These are phyloP conservation scores for Pisolithus tinctorius DNA, from an alignment of 768 basidiomycete genomes.

Conservation along the genomic window DNA sequence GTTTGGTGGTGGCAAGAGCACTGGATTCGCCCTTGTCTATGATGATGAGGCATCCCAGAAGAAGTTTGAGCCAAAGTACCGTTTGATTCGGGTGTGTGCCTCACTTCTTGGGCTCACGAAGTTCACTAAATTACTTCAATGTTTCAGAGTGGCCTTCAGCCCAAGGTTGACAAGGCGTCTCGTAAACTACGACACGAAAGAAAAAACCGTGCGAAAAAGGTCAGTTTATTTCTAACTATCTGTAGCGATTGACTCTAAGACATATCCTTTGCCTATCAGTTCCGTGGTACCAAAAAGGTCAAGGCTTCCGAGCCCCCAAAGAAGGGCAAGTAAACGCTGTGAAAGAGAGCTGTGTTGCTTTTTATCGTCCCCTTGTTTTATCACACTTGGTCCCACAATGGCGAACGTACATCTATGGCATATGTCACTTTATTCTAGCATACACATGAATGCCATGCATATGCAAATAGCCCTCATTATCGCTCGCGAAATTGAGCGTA, in stretches of 20 bases:
- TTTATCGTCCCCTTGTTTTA: slow-evolving; percentile 10
- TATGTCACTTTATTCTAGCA: slow-evolving; percentile 27
- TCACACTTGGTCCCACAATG: slow-evolving; percentile 24
- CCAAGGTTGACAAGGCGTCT: slow-evolving; percentile 85
- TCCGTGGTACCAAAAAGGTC: slow-evolving; percentile 92
- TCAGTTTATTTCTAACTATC: slow-evolving; percentile 25
- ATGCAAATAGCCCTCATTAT: slow-evolving; percentile 22
- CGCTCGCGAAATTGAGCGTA: slow-evolving; percentile 20
- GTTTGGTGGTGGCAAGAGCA: slow-evolving; percentile 97
- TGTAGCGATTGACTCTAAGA: slow-evolving; percentile 7
- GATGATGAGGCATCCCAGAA: slow-evolving; percentile 92
- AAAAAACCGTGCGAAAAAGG: slow-evolving; percentile 99
- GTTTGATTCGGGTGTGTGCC: slow-evolving; percentile 80
- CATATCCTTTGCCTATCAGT: slow-evolving; percentile 36
- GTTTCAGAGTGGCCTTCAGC: slow-evolving; percentile 52
- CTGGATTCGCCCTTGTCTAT: slow-evolving; percentile 96
- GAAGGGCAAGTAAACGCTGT: slow-evolving; percentile 75
- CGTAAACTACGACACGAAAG: slow-evolving; percentile 99
- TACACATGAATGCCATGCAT: slow-evolving; percentile 22
- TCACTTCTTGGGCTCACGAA: background rate
- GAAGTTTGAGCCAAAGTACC: slow-evolving; percentile 96
- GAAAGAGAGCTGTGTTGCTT: slow-evolving; percentile 7
- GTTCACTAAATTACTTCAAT: slow-evolving; percentile 1
- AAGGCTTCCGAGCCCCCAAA: slow-evolving; percentile 90
- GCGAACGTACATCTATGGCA: slow-evolving; percentile 36